Evolutionary conservation across 1,284 basidiomycete species (phyloP), one percentile per base, ranked within the genome.

Genomic region (Schizophyllum amplum): DNA sequence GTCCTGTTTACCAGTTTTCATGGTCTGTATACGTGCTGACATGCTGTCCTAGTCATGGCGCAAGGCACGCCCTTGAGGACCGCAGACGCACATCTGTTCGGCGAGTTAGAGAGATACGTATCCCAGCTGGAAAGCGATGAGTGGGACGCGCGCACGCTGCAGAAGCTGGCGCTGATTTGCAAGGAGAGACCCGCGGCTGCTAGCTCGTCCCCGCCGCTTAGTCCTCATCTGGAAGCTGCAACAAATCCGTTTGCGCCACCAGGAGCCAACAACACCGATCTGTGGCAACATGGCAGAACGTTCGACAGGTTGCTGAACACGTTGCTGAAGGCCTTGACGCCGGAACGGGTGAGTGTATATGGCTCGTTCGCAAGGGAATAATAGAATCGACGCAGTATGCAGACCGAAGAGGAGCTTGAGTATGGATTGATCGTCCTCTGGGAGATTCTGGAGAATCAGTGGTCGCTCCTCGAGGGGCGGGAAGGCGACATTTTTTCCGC

Each of bases 401-500:
- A 91, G 88, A 71, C 71, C 55, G 78, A 79, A 56, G 80, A 84
- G 60, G 75, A 79, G 59, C 72, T 91, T 27, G 84, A 87, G 65
- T 87, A 88, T 64, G 87, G 83, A 25, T 71, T 92, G 61, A 83
- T 91, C 63, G 75, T 86, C 42, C 64, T 90, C 22, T 91, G 86
- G 86, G 88, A 91, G 70, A 78, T 90, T 64, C 70, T 91, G 13
- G 83, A 83, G 64, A 80, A 84, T 62, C 86, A 89, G 66, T 72
- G 78, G 20, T 68, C 76, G 47, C 78, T 83, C 60, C 70, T 90
- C 5, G 89, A 92, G 66, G 87, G 87, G 27, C 82, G 78, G 59
- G 89, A 90, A 72, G 76, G 80, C 11, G 84, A 87, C 57, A 70
- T 89, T 48, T 87, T 90, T 67, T 75, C 80, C 24, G 74, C 79